Base-by-base conservation (phyloP, 1,284 basidiomycete species). In the Cerioporus squamosus region DNA sequence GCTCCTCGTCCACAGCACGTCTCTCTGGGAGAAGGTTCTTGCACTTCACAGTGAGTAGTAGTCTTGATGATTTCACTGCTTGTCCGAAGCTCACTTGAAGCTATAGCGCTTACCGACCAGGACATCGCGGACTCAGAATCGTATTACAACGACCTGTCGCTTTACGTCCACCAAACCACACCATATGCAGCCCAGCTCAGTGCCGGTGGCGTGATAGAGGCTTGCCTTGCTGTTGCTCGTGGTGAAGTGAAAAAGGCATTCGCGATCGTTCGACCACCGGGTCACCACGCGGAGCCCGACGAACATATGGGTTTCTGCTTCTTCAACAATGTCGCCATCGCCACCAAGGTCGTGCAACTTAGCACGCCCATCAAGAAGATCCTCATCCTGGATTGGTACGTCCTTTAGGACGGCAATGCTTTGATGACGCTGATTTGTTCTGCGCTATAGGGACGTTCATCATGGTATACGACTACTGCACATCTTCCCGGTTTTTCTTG, bases 281-380 rank as follows among this genome's bases (percentile, higher is more conserved):
- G 97, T 0, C 97, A 99, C 72, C 97, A 99, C 69, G 97, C 97
- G 18, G 97, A 99, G 74, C 97, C 97, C 2, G 91, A 97, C 64
- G 92, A 95, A 71, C 93, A 95, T 69, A 98, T 98, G 93, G 97
- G 97, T 1, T 99, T 99, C 75, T 99, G 97, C 75, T 96, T 99
- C 78, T 98, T 95, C 79, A 99, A 99, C 75, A 99, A 99, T 68
- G 96, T 97, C 20, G 92, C 97, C 1, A 91, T 99, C 6, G 96
- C 96, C 1, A 85, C 93, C 45, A 87, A 83, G 72, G 95, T 91
- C 36, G 84, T 88, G 29, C 93, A 90, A 68, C 79, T 88, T 59
- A 70, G 81, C 44, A 91, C 90, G 0, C 71, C 83, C 2, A 77
- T 91, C 53, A 91, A 88, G 71, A 93, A 86, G 68, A 87, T 99